Conservation (phyloP, 441 rosid species). For the Adansonia gregorii region DNA sequence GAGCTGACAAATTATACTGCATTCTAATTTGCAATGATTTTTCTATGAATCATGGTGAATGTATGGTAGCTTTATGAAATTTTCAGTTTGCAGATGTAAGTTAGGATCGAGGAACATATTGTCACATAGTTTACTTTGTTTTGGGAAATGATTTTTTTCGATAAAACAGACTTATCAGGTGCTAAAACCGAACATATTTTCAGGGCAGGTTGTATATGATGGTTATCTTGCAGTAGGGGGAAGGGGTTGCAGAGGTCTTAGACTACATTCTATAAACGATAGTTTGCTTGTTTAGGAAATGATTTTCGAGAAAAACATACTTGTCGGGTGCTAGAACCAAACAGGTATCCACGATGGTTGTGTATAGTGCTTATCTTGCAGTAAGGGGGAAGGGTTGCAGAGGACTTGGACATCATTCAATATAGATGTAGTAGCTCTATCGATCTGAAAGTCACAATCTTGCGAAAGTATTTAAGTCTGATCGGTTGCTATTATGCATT, state of each 20-base stretch:
- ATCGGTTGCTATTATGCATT: not conserved
- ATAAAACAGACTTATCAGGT: not conserved
- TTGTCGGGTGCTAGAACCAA: not conserved
- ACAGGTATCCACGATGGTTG: not conserved
- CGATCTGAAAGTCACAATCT: not conserved
- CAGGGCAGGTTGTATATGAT: not conserved
- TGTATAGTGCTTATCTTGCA: not conserved
- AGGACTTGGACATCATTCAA: not conserved
- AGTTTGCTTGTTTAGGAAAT: not conserved
- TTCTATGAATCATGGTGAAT: not conserved
- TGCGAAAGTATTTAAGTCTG: not conserved
- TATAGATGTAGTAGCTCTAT: not conserved
- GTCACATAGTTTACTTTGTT: not conserved
- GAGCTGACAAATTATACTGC: too few species aligned
- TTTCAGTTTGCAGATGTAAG: not conserved
- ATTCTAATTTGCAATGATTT: not conserved
- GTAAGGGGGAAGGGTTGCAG: not conserved
- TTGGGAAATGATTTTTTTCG: not conserved
- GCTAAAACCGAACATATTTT: not conserved
- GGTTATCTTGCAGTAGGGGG: not conserved
- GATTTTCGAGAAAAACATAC: not conserved
- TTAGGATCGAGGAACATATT: not conserved
- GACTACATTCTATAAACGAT: too few species aligned
- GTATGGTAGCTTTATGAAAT: not conserved
- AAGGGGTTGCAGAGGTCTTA: not conserved